Evolutionary conservation across 2,329 filamentous ascomycete species (phyloP), one percentile per base, ranked within the genome.

Genomic region (Cladosporium phlei): DNA sequence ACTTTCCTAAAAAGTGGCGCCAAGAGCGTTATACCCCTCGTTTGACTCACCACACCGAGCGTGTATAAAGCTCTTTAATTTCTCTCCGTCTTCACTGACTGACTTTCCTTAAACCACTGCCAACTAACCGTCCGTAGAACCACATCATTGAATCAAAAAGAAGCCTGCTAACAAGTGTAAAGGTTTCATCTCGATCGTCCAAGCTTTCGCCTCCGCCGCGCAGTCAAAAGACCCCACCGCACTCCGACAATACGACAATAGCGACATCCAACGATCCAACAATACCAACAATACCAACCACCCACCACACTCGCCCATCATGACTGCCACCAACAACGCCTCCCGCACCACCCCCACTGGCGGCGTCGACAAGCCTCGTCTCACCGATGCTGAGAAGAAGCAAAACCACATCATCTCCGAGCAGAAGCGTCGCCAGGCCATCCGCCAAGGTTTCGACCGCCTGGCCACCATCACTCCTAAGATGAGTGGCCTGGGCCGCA

Each of bases 391-490:
- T 51, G 80, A 86, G 61, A 86, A 86, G 73, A 85, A 85, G 63
- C 78, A 78, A 59, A 86, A 87, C 61, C 83, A 86, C 66, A 86
- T 86, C 56, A 78, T 79, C 19, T 85, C 81, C 4, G 78, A 81
- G 63, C 76, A 79, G 59, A 80, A 85, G 66, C 79, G 82, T 27
- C 79, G 82, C 34, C 77, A 82, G 48, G 86, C 85, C 11, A 95
- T 95, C 55, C 78, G 89, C 37, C 82, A 87, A 49, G 87, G 86
- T 47, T 95, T 94, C 64, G 88, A 95, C 65, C 78, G 82, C 25
- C 76, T 95, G 20, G 86, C 86, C 12, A 79, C 83, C 44, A 75
- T 94, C 24, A 87, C 95, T 1, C 89, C 89, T 0, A 88, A 86
- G 0, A 75, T 94, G 44, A 79, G 87, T 58, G 89, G 89, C 1